phyloP scores from a whole-genome alignment of 768 basidiomycete genomes.

The Lentinula detonsa region DNA sequence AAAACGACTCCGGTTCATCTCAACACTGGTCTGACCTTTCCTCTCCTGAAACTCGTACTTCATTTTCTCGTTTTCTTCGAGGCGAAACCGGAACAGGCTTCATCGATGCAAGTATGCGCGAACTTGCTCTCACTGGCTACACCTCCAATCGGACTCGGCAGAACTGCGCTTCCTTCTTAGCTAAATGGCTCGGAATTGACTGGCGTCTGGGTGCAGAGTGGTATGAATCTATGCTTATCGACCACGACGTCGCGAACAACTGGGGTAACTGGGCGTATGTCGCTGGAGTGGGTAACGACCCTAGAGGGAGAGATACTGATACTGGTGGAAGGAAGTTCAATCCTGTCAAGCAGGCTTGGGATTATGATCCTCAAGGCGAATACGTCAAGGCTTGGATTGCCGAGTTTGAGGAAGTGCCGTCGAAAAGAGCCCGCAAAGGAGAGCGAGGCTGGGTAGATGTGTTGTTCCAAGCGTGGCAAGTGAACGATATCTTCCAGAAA shows the following conservation, averaged over 20 bases:
- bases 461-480: conserved; percentile 4
- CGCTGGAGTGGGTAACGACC: conserved; percentile 9
- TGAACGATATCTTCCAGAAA: neutral
- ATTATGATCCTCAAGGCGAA: conserved; percentile 7
- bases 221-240: conserved; percentile 33
- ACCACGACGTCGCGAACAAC: conserved; percentile 21
- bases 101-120: conserved; percentile 32
- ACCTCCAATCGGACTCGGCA: conserved; percentile 38
- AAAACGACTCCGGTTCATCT: conserved; percentile 14
- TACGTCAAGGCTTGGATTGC: conserved; percentile 9
- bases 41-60: conserved; percentile 8
- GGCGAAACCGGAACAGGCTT: conserved; percentile 32
- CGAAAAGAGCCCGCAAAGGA: neutral
- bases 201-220: conserved; percentile 40
- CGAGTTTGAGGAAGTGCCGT: neutral
- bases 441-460: neutral
- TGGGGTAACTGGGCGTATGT: conserved; percentile 13
- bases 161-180: conserved; percentile 36
- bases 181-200: conserved; percentile 32
- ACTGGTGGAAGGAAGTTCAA: conserved; percentile 2
- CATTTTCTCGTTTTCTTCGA: conserved; percentile 20
- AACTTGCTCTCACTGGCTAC: conserved; percentile 26
- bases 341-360: conserved; percentile 7
- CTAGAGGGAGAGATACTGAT: neutral
- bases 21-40: conserved; percentile 14